phyloP scores from a whole-genome alignment of 345 rosid species.

The Trapa incisa region DNA sequence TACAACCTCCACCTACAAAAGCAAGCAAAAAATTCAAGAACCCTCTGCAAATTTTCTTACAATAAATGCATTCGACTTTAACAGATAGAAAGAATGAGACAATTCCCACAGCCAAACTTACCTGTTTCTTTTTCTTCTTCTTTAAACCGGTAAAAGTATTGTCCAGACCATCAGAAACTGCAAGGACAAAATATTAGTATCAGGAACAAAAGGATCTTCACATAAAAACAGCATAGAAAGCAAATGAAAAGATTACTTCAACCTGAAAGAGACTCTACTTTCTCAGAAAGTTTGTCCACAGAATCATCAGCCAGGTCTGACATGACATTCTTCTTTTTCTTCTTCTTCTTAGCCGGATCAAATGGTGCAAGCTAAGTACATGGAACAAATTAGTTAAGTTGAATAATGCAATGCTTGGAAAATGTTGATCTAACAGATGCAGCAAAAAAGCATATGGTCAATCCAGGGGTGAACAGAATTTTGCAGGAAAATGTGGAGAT shows the following conservation, averaged over 20 bases:
- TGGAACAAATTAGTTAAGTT: neutral
- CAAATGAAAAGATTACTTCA: neutral
- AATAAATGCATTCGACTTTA: neutral
- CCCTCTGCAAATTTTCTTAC: neutral
- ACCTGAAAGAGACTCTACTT: conserved; percentile 65
- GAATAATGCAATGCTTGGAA: neutral
- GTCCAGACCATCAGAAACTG: conserved; percentile 77
- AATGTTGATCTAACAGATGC: neutral
- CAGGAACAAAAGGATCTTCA: neutral
- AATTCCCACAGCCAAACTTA: conserved; percentile 23
- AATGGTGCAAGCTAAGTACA: conserved; percentile 54
- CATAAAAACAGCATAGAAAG: neutral
- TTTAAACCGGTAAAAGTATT: conserved; percentile 67
- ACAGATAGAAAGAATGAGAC: neutral
- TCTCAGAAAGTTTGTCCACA: conserved; percentile 53
- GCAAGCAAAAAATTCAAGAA: conserved; percentile 9
- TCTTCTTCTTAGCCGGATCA: conserved; percentile 90
- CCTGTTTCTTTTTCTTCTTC: conserved; percentile 94
- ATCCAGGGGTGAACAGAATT: neutral
- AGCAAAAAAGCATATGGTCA: neutral
- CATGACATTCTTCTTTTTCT: conserved; percentile 77
- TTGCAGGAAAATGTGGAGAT: neutral
- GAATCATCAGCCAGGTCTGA: conserved; percentile 53
- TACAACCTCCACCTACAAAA: conserved; percentile 46
- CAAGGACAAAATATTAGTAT: neutral